Conservation (phyloP, 2,329 filamentous ascomycete genomes). For the Neonectria ditissima region DNA sequence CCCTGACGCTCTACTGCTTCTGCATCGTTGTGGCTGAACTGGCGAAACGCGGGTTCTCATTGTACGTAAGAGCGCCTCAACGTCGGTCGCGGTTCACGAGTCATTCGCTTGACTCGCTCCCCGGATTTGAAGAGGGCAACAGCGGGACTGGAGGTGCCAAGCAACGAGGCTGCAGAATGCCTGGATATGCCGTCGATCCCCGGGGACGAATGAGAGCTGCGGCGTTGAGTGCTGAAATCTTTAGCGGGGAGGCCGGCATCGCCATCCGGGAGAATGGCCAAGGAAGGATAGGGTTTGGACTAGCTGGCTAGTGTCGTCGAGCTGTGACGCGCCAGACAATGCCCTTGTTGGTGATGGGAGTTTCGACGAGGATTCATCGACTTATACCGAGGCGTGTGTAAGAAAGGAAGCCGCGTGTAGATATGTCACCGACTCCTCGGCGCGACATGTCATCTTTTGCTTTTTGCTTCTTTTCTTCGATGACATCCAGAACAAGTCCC, state of each 20-base stretch:
- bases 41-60: background rate
- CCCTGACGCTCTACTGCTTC: background rate
- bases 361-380: too few species aligned
- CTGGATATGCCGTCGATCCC: background rate
- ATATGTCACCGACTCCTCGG: background rate
- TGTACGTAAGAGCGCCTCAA: background rate
- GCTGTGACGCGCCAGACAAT: background rate
- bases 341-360: background rate
- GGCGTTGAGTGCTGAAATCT: background rate
- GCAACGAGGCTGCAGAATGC: background rate
- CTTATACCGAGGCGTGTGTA: background rate
- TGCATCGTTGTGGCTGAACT: background rate
- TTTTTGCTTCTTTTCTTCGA: constrained; percentile 7
- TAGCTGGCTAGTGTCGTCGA: background rate
- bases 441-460: background rate
- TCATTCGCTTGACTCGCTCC: background rate
- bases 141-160: background rate
- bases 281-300: background rate
- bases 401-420: background rate
- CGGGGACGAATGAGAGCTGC: background rate
- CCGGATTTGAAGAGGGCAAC: background rate
- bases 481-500: background rate
- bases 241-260: background rate
- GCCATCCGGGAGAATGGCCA: background rate
- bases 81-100: background rate